These are phyloP conservation scores for Mucor saturninus DNA, from an alignment of 371 early-diverging fungal species.

Conservation along the genomic window DNA sequence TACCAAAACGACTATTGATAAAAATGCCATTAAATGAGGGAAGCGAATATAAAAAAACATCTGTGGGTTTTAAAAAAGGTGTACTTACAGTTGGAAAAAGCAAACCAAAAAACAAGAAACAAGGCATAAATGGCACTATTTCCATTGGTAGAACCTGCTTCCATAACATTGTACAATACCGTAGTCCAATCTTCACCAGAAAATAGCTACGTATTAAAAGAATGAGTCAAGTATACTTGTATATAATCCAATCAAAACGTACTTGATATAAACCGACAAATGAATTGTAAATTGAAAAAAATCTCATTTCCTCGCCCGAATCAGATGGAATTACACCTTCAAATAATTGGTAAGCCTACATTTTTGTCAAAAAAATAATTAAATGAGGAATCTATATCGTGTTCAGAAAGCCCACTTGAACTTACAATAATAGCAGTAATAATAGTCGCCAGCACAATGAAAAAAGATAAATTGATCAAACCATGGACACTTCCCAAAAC, in stretches of 20 bases:
- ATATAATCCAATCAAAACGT: slow-evolving; percentile 2
- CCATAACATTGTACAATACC: slow-evolving; percentile 62
- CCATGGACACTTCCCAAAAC: slow-evolving; percentile 65
- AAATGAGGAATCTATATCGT: neutral
- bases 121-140: slow-evolving; percentile 57
- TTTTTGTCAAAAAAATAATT: neutral
- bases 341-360: slow-evolving; percentile 50
- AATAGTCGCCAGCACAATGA: slow-evolving; percentile 60
- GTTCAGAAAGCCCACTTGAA: too few species aligned
- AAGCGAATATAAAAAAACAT: neutral
- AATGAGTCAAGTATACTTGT: neutral
- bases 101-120: slow-evolving; percentile 65
- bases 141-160: slow-evolving; percentile 35
- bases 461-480: slow-evolving; percentile 66
- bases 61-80: too few species aligned
- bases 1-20: slow-evolving; percentile 54
- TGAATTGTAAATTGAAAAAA: slow-evolving; percentile 66
- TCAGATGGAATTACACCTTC: slow-evolving; percentile 50
- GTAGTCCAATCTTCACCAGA: slow-evolving; percentile 76
- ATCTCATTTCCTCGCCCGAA: slow-evolving; percentile 56
- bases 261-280: slow-evolving; percentile 68
- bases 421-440: slow-evolving; percentile 56
- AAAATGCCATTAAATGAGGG: neutral
- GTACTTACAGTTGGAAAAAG: slow-evolving; percentile 69
- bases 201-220: slow-evolving; percentile 49